Evolutionary conservation across 2,329 filamentous ascomycete species (phyloP), one percentile per base, ranked within the genome.

Genomic region (Juglanconis juglandina): DNA sequence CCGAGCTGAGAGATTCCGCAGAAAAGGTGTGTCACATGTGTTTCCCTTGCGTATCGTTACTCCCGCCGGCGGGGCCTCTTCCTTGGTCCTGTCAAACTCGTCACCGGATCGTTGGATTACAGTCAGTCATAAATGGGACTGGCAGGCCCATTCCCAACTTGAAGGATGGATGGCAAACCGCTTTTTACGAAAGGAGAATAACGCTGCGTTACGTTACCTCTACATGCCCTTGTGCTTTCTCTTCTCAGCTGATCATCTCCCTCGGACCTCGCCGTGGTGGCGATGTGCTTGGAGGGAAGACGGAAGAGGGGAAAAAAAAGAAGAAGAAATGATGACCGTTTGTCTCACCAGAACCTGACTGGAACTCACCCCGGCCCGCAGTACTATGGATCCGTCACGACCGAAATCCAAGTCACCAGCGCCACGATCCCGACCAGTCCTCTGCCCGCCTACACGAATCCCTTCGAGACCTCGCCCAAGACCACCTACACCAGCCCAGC

Each of bases 381-480:
- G 50, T 77, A 73, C 63, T 82, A 82, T 54, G 79, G 76, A 14
- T 83, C 78, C 5, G 79, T 81, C n/a, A 78, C 80, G 3, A 83
- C 80, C 5, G 80, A 83, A 63, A 79, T 84, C 1, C 76, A 81
- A 49, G 74, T 82, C 56, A 75, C 73, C 3, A 72, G 64, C n/a
- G 64, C 61, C 24, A 46, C 55, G 30, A 61, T 63, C 11, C 37
- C 51, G 14, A 61, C 52, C 44, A 56, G 5, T 59, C 56, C 50
- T 44, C 47, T 10, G 44, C 62, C 46, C 61, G 64, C 63, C 39
- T 66, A 32, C 34, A 47, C 47, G 34, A 62, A 51, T 30, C 68
- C 33, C 60, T 69, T 32, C 35, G 47, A 58, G 30, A 37, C 48
- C 11, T 24, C 54, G 35, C 37, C 72, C 8, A 68, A 73, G 44